phyloP scores from a whole-genome alignment of 306 rosid species.

The Vicia faba region DNA sequence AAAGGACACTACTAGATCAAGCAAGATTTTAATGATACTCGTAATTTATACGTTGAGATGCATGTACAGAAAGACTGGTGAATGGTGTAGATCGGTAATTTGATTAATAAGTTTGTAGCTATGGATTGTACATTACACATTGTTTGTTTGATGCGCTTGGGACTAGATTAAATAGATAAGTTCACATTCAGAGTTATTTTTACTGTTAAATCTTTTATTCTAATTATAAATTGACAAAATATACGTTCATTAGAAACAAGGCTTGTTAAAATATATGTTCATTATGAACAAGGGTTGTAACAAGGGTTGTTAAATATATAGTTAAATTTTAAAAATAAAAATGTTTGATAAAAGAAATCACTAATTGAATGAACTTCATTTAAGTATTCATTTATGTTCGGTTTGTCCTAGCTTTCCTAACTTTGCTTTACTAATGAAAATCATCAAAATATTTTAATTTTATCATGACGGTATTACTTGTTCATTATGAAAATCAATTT shows the following conservation, averaged over 20 bases:
- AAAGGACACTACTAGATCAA: neutral
- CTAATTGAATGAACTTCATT: neutral
- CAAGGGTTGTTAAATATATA: too few relatives aligned
- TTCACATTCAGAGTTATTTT: constrained; percentile 7
- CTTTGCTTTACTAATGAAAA: constrained; percentile 15
- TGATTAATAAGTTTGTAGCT: constrained; percentile 10
- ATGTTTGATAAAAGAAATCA: constrained; percentile 5
- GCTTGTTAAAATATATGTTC: neutral
- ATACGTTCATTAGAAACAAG: neutral
- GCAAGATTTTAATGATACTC: neutral
- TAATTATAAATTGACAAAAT: constrained; percentile 5
- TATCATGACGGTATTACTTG: neutral
- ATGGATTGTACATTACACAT: too few relatives aligned
- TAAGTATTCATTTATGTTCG: constrained; percentile 23
- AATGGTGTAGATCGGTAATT: neutral
- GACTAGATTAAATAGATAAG: neutral
- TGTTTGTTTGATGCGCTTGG: neutral
- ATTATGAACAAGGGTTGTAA: neutral
- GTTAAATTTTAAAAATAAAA: neutral
- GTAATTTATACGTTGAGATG: neutral
- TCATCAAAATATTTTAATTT: constrained; percentile 12
- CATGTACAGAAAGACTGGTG: constrained; percentile 5
- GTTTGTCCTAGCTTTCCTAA: constrained; percentile 3
- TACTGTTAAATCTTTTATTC: neutral
- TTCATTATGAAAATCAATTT: constrained; percentile 29